phyloP scores from a whole-genome alignment of 2,329 filamentous ascomycete species.

The Paraphaeosphaeria sporulosa region DNA sequence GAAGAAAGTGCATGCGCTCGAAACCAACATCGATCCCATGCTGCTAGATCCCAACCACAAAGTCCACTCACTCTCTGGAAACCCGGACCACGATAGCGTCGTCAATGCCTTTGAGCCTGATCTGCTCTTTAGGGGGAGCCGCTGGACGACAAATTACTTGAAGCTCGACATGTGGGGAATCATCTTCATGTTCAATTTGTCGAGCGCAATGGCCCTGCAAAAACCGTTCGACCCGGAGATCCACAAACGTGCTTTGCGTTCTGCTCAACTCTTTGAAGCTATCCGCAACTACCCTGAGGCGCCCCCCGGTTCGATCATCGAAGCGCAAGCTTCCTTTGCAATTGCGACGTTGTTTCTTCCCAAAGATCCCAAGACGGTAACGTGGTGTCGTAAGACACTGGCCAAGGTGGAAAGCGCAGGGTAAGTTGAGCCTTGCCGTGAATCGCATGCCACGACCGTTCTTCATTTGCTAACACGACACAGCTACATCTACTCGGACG shows the following conservation, averaged over 20 bases:
- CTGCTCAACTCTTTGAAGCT: conserved; percentile 81
- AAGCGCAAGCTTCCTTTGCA: conserved; percentile 77
- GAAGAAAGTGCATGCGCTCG: conserved; percentile 53
- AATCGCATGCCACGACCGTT: not conserved
- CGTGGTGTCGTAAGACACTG: conserved; percentile 83
- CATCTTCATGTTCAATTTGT: conserved; percentile 80
- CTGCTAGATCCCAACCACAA: conserved; percentile 69
- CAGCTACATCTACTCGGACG: conserved; percentile 84
- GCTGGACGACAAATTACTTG: conserved; percentile 78
- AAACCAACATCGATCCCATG: conserved; percentile 64
- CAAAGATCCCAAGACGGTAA: conserved; percentile 72
- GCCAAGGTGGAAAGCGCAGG: conserved; percentile 79
- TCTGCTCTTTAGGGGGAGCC: conserved; percentile 69
- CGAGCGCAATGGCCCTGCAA: conserved; percentile 67
- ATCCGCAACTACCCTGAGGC: conserved; percentile 75
- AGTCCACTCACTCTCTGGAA: conserved; percentile 69
- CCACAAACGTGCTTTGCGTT: conserved; percentile 68
- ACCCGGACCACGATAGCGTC: conserved; percentile 68
- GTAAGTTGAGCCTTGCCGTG: conserved; percentile 60
- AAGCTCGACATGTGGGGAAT: conserved; percentile 80
- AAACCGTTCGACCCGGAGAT: conserved; percentile 63
- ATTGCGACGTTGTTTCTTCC: conserved; percentile 83
- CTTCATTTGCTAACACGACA: conserved; percentile 15
- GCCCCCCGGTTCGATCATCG: conserved; percentile 73
- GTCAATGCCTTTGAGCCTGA: conserved; percentile 76